These are phyloP conservation scores for Sclerotinia borealis DNA, from an alignment of 2,329 filamentous ascomycete species.

Conservation along the genomic window DNA sequence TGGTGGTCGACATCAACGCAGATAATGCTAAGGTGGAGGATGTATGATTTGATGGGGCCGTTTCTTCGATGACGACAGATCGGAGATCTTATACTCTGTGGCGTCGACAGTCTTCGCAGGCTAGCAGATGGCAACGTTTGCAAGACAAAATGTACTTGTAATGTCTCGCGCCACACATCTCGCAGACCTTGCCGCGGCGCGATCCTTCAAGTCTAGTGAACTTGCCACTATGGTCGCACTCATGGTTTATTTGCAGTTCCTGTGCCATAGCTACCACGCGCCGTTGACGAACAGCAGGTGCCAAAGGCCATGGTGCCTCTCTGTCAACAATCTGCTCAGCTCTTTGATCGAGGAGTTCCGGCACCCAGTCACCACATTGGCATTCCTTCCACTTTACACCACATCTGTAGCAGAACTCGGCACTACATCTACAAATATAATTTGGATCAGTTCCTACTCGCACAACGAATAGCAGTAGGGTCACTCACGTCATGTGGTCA, in stretches of 20 bases:
- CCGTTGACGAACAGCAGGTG: conserved; percentile 17
- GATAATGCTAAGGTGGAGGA: too few relatives aligned
- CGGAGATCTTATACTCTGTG: too few relatives aligned
- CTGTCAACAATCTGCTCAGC: conserved; percentile 23
- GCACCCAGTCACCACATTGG: too few relatives aligned
- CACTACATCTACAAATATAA: too few relatives aligned
- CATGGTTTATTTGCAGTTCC: conserved; percentile 18
- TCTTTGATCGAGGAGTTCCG: conserved; percentile 20
- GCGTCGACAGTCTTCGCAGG: conserved; percentile 18
- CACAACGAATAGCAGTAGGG: too few relatives aligned
- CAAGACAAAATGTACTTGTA: conserved; percentile 20
- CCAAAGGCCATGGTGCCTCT: conserved; percentile 16
- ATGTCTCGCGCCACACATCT: conserved; percentile 19
- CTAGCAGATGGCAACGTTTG: conserved; percentile 19
- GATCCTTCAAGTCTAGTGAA: conserved; percentile 16
- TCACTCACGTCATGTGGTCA: too few relatives aligned
- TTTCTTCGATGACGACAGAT: too few relatives aligned
- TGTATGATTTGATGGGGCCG: too few relatives aligned
- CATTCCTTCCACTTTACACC: too few relatives aligned
- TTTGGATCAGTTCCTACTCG: too few relatives aligned
- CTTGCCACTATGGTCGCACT: conserved; percentile 19
- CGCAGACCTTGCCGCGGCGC: conserved; percentile 15
- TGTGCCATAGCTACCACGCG: conserved; percentile 17
- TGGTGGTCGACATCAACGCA: too few relatives aligned
- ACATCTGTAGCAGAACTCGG: too few relatives aligned